Evolutionary conservation across 2,329 filamentous ascomycete species (phyloP), one percentile per base, ranked within the genome.

Genomic region (Ophiostoma montium): DNA sequence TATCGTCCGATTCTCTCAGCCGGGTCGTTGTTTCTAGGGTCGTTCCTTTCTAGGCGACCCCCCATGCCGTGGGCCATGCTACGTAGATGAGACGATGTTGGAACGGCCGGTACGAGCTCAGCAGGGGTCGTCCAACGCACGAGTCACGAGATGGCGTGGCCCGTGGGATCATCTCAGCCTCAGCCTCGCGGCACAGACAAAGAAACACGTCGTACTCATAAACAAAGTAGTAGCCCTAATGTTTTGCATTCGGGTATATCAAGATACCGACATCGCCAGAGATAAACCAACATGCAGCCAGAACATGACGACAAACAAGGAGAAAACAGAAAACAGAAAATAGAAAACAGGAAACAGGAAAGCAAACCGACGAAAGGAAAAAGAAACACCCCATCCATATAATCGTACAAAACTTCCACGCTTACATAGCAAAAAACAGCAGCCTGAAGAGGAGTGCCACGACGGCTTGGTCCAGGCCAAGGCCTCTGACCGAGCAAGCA

Each of bases 231-330:
- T 27, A 23, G 5, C 13, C 1, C 21, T 27, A 18, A 36, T 31
- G 11, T 9, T 21, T 21, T 39, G 35, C 35, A 32, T 47, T 47
- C 12, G 15, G 35, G 23, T 27, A 31, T 30, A 31, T 35, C 33
- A 13, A 46, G 36, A 33, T 38, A 49, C 35, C 35, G 45, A 31
- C 27, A 21, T 38, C 31, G 41, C 48, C 30, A 27, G 16, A 50
- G 33, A 50, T 41, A 50, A 39, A 23, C 48, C 42, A 42, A 50
- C 16, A 41, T 41, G 48, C 48, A 46, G 30, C 39, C 39, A 42
- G 39, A 42, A 27, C 33, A 44, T 31, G 46, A 30, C 10, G n/a
- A 39, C 19, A n/a, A 18, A 27, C 7, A 15, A 39, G 19, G 27
- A 41, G 38, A 41, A 41, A 21, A 2, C 8, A 13, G 15, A 21